phyloP scores from a whole-genome alignment of 441 rosid species.

The Sinapis alba region DNA sequence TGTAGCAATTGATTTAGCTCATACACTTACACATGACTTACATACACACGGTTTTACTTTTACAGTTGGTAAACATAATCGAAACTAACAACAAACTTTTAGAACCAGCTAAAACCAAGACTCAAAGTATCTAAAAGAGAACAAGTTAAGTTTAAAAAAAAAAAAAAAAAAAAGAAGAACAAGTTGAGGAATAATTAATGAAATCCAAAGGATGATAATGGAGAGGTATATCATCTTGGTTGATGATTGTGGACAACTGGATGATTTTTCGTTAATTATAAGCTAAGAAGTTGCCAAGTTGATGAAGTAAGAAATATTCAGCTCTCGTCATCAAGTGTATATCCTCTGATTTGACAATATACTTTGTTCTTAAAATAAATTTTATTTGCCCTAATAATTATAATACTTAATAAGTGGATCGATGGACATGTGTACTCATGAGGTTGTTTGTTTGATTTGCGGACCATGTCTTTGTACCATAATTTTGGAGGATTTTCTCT shows the following conservation, averaged over 20 bases:
- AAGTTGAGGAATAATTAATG: constrained; percentile 28
- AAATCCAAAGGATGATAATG: constrained; percentile 34
- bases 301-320: constrained; percentile 25
- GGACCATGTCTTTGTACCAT: constrained; percentile 8
- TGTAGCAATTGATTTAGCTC: no score
- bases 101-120: neutral
- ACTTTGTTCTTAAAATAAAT: constrained; percentile 1
- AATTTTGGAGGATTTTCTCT: neutral
- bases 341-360: constrained; percentile 33
- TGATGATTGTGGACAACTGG: constrained; percentile 42
- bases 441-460: constrained; percentile 19
- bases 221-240: neutral
- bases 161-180: no score
- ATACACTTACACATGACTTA: neutral
- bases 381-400: neutral
- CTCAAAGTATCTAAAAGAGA: neutral
- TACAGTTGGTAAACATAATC: neutral
- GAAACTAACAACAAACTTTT: neutral
- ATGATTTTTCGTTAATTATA: constrained; percentile 1
- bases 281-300: constrained; percentile 39
- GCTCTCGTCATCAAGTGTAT: constrained; percentile 31
- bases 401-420: neutral
- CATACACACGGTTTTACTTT: neutral
- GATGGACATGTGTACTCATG: constrained; percentile 15
- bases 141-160: no score